These are phyloP conservation scores for Aureobasidium sp. DNA, from an alignment of 2,329 filamentous ascomycete species.

Conservation along the genomic window DNA sequence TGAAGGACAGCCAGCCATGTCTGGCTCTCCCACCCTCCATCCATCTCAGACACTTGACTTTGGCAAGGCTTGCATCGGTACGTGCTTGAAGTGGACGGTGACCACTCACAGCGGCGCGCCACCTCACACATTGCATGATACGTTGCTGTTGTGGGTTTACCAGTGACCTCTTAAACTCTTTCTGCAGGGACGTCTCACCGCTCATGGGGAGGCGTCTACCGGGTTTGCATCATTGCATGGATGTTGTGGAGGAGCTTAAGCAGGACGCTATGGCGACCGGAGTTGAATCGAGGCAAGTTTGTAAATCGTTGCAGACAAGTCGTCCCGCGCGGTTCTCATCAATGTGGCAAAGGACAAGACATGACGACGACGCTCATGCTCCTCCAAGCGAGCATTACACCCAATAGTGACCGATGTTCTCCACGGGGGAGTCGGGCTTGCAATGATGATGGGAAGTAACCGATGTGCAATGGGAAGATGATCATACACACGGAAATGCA, in stretches of 20 bases:
- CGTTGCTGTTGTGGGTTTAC: neutral
- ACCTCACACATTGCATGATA: neutral
- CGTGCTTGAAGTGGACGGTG: neutral
- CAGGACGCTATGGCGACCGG: conserved; percentile 3
- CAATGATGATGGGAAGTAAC: neutral
- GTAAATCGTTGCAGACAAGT: neutral
- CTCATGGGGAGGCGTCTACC: conserved; percentile 5
- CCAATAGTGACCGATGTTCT: neutral
- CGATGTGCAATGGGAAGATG: neutral
- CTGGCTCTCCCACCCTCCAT: neutral
- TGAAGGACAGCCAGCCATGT: conserved; percentile 1
- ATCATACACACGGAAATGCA: neutral
- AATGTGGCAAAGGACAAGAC: neutral
- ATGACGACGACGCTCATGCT: neutral
- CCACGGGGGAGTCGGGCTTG: neutral
- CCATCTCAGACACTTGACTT: neutral
- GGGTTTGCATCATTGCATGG: conserved; percentile 13
- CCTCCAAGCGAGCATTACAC: neutral
- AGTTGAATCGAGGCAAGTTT: neutral
- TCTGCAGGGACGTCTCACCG: conserved; percentile 13
- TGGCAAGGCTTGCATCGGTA: conserved; percentile 10
- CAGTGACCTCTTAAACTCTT: neutral
- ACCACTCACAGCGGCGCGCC: conserved; percentile 1
- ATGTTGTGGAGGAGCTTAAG: conserved; percentile 1
- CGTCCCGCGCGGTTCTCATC: neutral